Conservation (phyloP, 805 yeast species). For the Hanseniaspora pseudoguilliermondii region DNA sequence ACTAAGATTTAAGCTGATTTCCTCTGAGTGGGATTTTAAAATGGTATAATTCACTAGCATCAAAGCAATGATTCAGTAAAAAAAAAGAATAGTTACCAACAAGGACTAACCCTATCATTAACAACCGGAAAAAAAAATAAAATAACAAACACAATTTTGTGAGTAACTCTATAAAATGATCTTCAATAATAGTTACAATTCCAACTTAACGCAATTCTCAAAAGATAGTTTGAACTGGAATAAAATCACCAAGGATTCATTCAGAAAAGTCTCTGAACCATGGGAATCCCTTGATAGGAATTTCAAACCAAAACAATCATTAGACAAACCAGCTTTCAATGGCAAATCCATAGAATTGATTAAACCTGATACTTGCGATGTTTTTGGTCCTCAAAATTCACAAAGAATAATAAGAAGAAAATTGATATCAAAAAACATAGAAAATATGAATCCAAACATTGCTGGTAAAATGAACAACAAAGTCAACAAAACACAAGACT, state of each 20-base stretch:
- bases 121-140: background rate
- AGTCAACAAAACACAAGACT: background rate
- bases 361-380: constrained; percentile 7
- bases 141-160: background rate
- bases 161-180: background rate
- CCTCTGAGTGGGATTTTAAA: too few species aligned
- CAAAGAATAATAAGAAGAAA: background rate
- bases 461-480: background rate
- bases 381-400: constrained; percentile 2
- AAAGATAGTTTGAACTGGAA: background rate
- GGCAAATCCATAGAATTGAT: background rate
- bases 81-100: too few species aligned
- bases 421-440: background rate
- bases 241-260: background rate
- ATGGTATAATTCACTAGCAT: too few species aligned
- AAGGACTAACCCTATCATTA: too few species aligned
- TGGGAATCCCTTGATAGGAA: background rate
- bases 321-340: background rate
- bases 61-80: too few species aligned
- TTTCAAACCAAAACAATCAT: background rate
- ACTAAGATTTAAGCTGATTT: too few species aligned
- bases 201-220: background rate
- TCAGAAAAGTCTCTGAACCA: background rate
- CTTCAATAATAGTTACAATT: background rate
- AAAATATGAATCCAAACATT: background rate